Evolutionary conservation across 2,329 filamentous ascomycete genomes (phyloP).

Genomic region (Sclerotinia subarctica): DNA sequence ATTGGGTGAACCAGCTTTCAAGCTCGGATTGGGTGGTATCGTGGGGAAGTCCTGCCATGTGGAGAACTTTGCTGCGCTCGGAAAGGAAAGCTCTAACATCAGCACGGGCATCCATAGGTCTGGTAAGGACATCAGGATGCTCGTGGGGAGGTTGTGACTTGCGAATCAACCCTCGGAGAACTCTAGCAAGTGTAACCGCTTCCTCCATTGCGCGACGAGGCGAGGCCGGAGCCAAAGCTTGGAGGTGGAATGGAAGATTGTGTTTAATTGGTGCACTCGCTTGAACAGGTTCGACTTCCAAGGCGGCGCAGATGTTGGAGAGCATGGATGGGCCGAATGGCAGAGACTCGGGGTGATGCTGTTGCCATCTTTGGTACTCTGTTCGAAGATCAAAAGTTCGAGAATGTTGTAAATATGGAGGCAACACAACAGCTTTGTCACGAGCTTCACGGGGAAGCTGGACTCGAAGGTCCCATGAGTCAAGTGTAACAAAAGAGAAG

Average conservation of each 20-base stretch:
- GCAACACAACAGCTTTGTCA: slow-evolving; percentile 95
- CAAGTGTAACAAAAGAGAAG: slow-evolving; percentile 97
- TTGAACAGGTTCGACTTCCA: slow-evolving; percentile 97
- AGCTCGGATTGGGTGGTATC: slow-evolving; percentile 98
- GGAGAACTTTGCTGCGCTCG: slow-evolving; percentile 95
- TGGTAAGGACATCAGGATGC: slow-evolving; percentile 89
- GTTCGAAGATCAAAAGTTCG: slow-evolving; percentile 94
- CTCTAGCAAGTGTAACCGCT: slow-evolving; percentile 87
- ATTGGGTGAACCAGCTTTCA: slow-evolving; percentile 99
- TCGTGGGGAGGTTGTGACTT: slow-evolving; percentile 94
- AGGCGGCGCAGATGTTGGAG: slow-evolving; percentile 94
- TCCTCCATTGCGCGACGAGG: slow-evolving; percentile 97
- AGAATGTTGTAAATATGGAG: slow-evolving; percentile 95
- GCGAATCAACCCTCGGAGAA: slow-evolving; percentile 86
- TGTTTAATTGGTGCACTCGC: slow-evolving; percentile 98
- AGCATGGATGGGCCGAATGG: slow-evolving; percentile 95
- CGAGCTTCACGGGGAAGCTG: slow-evolving; percentile 96
- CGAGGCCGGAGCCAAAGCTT: slow-evolving; percentile 91
- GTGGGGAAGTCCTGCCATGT: slow-evolving; percentile 95
- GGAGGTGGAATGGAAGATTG: slow-evolving; percentile 95
- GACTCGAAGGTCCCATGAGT: slow-evolving; percentile 97
- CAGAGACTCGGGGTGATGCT: slow-evolving; percentile 94
- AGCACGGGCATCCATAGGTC: slow-evolving; percentile 93
- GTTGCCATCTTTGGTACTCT: slow-evolving; percentile 98
- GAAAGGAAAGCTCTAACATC: slow-evolving; percentile 95